Evolutionary conservation across 805 yeast genomes (phyloP), one percentile per base, ranked within the genome.

Genomic region (Suhomyces prunicola): DNA sequence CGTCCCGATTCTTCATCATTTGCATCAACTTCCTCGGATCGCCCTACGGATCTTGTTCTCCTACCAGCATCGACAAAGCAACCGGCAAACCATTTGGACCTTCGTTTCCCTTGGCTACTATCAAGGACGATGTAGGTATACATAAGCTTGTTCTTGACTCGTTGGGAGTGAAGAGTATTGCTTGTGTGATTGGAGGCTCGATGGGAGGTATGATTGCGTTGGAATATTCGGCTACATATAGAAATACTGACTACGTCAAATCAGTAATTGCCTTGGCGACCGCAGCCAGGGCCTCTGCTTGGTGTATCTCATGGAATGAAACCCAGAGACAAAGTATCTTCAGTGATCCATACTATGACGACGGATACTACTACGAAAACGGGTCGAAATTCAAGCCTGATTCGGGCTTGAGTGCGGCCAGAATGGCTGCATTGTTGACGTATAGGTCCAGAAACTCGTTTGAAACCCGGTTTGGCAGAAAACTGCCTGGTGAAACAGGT

Each of bases 271-370:
- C 97, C 0, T 72, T 93, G 50, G 99, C 99, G 1, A 93, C 98
- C 0, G 85, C 96, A 24, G 97, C 98, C 0, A 79, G 96, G 64
- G 96, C 92, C 44, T 87, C 96, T 2, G 99, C 99, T 0, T 94
- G 99, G 99, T 94, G 98, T 60, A 94, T 94, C 41, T 89, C 97
- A 4, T 94, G 99, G 99, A 93, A 96, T 51, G 99, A 94, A 66
- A 96, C 99, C 1, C 99, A 94, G 71, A 81, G 99, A 61, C 99
- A 94, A 68, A 85, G 96, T 57, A 90, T 94, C 27, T 94, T 92
- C 70, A 87, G 96, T 10, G 99, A 94, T 67, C 98, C 98, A 8
- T 87, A 88, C 65, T 94, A 91, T 68, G 78, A 82, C 52, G 97
- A 92, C 64, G 99, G 99, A 1, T 91, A 89, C 70, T 75, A 75